Percentiles rank a stretch among this genome's conserved stretches.
Evolutionary conservation across 768 basidiomycete genomes (phyloP).

Genomic region (Flagelloscypha sp.): DNA sequence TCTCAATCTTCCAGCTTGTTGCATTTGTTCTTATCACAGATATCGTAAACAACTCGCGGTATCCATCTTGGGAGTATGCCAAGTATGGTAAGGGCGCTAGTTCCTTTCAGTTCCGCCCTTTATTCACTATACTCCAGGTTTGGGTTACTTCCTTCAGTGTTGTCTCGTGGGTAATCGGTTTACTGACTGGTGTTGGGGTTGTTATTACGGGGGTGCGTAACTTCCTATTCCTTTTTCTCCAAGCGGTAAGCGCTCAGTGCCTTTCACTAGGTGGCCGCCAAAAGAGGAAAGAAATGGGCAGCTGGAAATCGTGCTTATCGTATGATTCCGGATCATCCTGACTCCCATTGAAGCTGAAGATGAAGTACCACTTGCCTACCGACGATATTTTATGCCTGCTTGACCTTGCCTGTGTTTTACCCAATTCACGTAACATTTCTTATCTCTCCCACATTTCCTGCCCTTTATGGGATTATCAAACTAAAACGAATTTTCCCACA

Average conservation of each 20-base stretch:
- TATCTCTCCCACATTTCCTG: no score
- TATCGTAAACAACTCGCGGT: conserved; percentile 37
- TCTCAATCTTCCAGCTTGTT: conserved; percentile 40
- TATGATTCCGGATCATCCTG: no score
- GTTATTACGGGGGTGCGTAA: conserved; percentile 45
- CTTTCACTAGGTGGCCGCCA: conserved; percentile 29
- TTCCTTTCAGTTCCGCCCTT: neutral
- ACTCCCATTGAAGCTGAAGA: no score
- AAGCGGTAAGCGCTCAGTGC: no score
- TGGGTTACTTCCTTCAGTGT: conserved; percentile 52
- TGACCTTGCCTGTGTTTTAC: no score
- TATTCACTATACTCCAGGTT: conserved; percentile 30
- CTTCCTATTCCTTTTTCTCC: neutral
- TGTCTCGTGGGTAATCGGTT: conserved; percentile 51
- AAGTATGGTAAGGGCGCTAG: conserved; percentile 41
- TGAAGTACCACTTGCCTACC: no score
- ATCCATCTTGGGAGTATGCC: conserved; percentile 47
- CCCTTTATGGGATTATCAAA: no score
- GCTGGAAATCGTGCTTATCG: conserved; percentile 66
- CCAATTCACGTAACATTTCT: no score
- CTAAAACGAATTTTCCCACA: no score
- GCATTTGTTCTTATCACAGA: conserved; percentile 61
- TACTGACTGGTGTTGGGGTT: conserved; percentile 45
- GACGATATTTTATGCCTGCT: no score
- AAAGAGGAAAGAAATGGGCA: conserved; percentile 61